A percentile compares a stretch with the other conserved stretches of the same genome.
Conservation (phyloP, 257 asterid genomes). For the Solanum pennellii region DNA sequence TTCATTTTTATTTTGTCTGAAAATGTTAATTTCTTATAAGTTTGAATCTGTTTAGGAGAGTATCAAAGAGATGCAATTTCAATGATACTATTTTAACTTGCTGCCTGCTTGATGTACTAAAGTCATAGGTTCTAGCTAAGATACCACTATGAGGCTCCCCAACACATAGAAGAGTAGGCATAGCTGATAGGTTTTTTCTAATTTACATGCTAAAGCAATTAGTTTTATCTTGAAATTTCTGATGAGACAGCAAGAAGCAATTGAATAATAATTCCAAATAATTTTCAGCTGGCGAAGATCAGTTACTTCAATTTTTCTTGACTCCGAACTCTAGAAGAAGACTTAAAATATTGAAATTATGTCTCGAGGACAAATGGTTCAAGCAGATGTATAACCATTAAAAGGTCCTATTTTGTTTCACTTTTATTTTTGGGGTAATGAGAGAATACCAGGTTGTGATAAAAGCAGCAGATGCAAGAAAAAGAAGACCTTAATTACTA, state of each 20-base stretch:
- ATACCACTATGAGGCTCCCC: not conserved
- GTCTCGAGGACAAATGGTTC: not conserved
- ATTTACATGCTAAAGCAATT: not conserved
- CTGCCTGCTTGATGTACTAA: not conserved
- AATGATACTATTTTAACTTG: not conserved
- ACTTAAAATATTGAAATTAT: not conserved
- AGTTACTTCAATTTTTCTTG: not conserved
- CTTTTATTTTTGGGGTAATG: not conserved
- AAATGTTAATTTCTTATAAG: not conserved
- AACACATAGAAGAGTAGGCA: not conserved
- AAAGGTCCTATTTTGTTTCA: not conserved
- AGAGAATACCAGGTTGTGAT: not conserved
- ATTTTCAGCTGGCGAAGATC: not conserved
- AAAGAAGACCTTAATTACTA: not conserved
- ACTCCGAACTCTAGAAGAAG: not conserved
- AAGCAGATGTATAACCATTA: not conserved
- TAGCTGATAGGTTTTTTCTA: not conserved
- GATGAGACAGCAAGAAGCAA: not conserved
- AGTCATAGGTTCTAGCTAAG: not conserved
- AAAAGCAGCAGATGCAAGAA: not conserved
- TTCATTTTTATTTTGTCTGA: not conserved
- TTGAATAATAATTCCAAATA: not conserved
- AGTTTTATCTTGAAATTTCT: not conserved
- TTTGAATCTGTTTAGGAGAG: not conserved
- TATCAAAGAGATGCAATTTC: not conserved